Conservation (phyloP, 495 filamentous ascomycete genomes). For the Ramalina peruviana region DNA sequence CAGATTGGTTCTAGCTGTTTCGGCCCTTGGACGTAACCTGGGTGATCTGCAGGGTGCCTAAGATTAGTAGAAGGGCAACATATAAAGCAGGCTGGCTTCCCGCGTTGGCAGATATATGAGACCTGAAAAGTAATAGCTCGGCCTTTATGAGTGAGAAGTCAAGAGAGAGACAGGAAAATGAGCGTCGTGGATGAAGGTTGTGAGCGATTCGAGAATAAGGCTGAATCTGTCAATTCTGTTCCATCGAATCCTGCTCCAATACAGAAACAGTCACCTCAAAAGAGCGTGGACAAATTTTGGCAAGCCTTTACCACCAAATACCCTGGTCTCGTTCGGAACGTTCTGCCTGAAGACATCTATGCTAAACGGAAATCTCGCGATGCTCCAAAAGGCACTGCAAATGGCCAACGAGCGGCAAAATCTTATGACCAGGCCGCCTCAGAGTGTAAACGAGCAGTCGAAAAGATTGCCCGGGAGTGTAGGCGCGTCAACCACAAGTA, state of each 20-base stretch:
- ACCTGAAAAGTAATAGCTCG: no score
- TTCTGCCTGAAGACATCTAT: slow-evolving; percentile 62
- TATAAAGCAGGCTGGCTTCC: no score
- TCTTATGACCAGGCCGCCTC: slow-evolving; percentile 62
- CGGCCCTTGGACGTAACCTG: no score
- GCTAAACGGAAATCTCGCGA: slow-evolving; percentile 46
- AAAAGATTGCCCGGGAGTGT: slow-evolving; percentile 73
- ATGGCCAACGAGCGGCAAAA: slow-evolving; percentile 40
- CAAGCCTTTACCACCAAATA: slow-evolving; percentile 50
- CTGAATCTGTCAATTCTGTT: neutral
- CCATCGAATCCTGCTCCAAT: slow-evolving; percentile 19
- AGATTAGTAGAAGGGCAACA: no score
- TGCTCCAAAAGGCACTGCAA: slow-evolving; percentile 34
- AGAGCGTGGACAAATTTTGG: slow-evolving; percentile 67
- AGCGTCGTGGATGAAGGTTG: neutral
- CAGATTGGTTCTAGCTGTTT: no score
- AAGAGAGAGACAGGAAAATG: no score
- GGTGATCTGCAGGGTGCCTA: no score
- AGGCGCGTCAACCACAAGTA: slow-evolving; percentile 79
- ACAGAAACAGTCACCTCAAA: slow-evolving; percentile 50
- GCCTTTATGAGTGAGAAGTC: no score
- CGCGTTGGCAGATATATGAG: no score
- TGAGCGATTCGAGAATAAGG: neutral
- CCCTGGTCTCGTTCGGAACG: slow-evolving; percentile 46
- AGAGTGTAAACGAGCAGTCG: slow-evolving; percentile 59